Conservation (phyloP, 1,284 basidiomycete species). For the Wallemia ichthyophaga region DNA sequence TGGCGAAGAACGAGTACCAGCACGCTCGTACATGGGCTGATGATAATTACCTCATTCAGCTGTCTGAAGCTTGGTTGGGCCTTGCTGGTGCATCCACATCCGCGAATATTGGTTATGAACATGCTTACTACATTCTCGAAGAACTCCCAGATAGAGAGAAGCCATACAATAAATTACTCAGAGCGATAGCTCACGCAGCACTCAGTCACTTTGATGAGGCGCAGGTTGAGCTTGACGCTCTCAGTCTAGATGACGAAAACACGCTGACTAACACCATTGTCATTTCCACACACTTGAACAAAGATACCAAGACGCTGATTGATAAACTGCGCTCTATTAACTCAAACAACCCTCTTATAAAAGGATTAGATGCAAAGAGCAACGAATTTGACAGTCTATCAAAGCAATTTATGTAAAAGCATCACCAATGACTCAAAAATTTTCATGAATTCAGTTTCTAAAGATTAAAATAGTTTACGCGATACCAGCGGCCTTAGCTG, state of each 20-base stretch:
- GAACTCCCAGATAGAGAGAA: slow-evolving; percentile 54
- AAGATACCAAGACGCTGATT: not conserved
- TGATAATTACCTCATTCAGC: slow-evolving; percentile 60
- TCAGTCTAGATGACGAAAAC: not conserved
- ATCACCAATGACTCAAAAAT: too few species aligned
- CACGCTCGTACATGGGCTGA: slow-evolving; percentile 55
- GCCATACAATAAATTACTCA: slow-evolving; percentile 39
- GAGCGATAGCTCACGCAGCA: slow-evolving; percentile 52
- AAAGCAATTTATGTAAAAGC: not conserved
- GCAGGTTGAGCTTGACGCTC: slow-evolving; percentile 35
- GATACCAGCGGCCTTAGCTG: slow-evolving; percentile 57
- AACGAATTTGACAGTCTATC: not conserved
- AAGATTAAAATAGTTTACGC: slow-evolving; percentile 22
- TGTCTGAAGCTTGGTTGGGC: slow-evolving; percentile 61
- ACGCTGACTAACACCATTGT: not conserved
- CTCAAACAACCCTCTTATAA: not conserved
- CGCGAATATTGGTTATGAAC: slow-evolving; percentile 21
- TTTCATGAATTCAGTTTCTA: not conserved
- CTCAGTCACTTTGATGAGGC: slow-evolving; percentile 52
- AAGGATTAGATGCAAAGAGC: not conserved
- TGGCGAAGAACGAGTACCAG: slow-evolving; percentile 56
- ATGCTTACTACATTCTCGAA: slow-evolving; percentile 63
- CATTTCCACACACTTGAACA: not conserved
- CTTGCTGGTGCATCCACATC: slow-evolving; percentile 25
- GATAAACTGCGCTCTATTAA: not conserved